A percentile compares a stretch with the other conserved stretches of the same genome.
phyloP scores from a whole-genome alignment of 179 eudicot species.

The Beta corolliflora region DNA sequence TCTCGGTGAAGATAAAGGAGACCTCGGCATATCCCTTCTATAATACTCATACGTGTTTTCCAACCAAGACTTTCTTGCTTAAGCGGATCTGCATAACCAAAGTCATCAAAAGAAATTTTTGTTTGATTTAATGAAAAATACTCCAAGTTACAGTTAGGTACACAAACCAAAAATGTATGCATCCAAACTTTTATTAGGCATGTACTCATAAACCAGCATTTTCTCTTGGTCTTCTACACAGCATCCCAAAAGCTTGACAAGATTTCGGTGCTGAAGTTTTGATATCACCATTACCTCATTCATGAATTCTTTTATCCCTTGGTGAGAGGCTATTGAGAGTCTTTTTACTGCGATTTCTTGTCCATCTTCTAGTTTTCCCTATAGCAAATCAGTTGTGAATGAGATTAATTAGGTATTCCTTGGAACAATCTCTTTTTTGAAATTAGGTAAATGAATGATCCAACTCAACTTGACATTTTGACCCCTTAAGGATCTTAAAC shows the following conservation, averaged over 20 bases:
- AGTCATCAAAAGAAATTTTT: too few relatives aligned
- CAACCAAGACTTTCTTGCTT: constrained; percentile 28
- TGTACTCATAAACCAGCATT: constrained; percentile 48
- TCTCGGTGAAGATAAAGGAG: constrained; percentile 58
- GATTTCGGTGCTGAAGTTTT: constrained; percentile 57
- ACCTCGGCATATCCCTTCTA: constrained; percentile 57
- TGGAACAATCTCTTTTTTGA: background rate
- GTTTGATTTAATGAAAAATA: too few relatives aligned
- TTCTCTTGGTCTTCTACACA: constrained; percentile 53
- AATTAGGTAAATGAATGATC: too few relatives aligned
- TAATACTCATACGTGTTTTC: constrained; percentile 46
- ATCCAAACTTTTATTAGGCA: constrained; percentile 59
- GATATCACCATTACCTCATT: constrained; percentile 51
- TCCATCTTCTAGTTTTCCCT: constrained; percentile 47
- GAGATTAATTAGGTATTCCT: background rate
- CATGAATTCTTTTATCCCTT: constrained; percentile 54
- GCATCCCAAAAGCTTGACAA: constrained; percentile 52
- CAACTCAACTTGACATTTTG: too few relatives aligned
- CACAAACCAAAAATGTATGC: constrained; percentile 39
- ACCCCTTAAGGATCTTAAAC: too few relatives aligned
- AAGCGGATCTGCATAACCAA: background rate
- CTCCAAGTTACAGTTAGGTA: background rate
- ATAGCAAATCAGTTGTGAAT: background rate
- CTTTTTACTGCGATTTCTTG: constrained; percentile 55
- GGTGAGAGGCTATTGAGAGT: constrained; percentile 47